Evolutionary conservation across 805 yeast species (phyloP).

Genomic region (Cyberlindnera mycetangii): DNA sequence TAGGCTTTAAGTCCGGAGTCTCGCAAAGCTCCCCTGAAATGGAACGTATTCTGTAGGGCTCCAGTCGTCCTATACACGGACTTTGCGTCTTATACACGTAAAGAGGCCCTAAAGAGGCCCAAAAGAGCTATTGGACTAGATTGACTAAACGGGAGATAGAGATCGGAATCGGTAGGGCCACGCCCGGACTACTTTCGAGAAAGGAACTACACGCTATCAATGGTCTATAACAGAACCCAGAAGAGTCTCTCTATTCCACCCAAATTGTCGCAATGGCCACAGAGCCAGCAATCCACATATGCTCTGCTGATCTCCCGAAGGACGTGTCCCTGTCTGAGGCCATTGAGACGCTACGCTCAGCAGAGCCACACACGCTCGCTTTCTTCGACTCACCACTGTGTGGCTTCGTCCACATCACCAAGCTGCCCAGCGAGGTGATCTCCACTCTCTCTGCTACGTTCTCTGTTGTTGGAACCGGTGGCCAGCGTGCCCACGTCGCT

Average conservation of each 20-base stretch:
- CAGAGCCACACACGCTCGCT: slow-evolving; percentile 7
- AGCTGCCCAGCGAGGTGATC: not conserved
- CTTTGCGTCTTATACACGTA: too few species aligned
- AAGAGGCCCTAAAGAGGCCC: too few species aligned
- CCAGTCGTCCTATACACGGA: too few species aligned
- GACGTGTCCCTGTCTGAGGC: not conserved
- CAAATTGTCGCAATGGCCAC: too few species aligned
- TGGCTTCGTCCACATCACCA: slow-evolving; percentile 4
- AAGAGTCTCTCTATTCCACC: too few species aligned
- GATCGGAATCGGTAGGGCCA: not conserved
- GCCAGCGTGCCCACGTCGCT: not conserved
- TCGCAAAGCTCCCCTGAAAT: too few species aligned
- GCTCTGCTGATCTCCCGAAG: not conserved
- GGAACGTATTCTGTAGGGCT: too few species aligned
- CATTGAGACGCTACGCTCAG: not conserved
- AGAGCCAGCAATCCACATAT: not conserved
- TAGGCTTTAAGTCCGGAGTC: too few species aligned
- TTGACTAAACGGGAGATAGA: not conserved
- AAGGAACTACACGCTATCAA: not conserved
- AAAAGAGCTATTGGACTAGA: too few species aligned
- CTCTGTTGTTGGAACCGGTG: not conserved
- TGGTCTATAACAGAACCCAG: not conserved
- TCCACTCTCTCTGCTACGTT: not conserved
- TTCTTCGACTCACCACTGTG: slow-evolving; percentile 10
- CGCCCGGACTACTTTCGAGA: too few species aligned